Percentiles rank a stretch among this genome's conserved stretches.
These are phyloP conservation scores for Pisolithus sp. DNA, from an alignment of 768 basidiomycete species.

Conservation along the genomic window DNA sequence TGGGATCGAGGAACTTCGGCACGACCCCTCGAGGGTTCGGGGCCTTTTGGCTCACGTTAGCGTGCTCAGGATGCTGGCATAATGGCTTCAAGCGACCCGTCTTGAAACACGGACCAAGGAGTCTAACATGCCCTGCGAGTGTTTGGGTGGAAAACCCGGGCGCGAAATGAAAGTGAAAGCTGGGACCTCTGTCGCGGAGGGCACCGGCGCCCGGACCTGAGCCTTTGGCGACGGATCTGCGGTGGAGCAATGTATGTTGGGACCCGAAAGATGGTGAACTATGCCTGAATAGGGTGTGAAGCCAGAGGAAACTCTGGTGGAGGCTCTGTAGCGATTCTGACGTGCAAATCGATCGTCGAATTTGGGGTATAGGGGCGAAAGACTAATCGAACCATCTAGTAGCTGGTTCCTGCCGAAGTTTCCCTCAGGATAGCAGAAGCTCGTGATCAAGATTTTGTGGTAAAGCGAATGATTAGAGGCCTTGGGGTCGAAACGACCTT, in stretches of 20 bases:
- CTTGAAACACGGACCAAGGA: conserved; percentile 86
- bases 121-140: conserved; percentile 81
- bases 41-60: no score
- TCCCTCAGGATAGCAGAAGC: no score
- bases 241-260: conserved; percentile 80
- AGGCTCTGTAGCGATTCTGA: conserved; percentile 94
- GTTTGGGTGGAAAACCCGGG: conserved; percentile 20
- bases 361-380: conserved; percentile 32
- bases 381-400: no score
- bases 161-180: conserved; percentile 33
- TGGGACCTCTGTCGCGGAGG: conserved; percentile 55
- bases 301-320: conserved; percentile 96
- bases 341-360: conserved; percentile 94
- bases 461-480: no score
- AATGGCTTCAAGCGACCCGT: conserved; percentile 78
- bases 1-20: no score
- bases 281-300: conserved; percentile 86
- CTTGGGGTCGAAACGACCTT: no score
- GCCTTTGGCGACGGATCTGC: conserved; percentile 65
- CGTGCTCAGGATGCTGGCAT: conserved; percentile 53
- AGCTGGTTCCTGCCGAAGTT: no score
- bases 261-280: conserved; percentile 90
- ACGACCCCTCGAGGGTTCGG: no score
- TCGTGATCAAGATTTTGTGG: no score
- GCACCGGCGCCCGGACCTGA: conserved; percentile 73